These are phyloP conservation scores for Tetrahymena elliotti DNA, from an alignment of 73 alveolate species.

Conservation along the genomic window DNA sequence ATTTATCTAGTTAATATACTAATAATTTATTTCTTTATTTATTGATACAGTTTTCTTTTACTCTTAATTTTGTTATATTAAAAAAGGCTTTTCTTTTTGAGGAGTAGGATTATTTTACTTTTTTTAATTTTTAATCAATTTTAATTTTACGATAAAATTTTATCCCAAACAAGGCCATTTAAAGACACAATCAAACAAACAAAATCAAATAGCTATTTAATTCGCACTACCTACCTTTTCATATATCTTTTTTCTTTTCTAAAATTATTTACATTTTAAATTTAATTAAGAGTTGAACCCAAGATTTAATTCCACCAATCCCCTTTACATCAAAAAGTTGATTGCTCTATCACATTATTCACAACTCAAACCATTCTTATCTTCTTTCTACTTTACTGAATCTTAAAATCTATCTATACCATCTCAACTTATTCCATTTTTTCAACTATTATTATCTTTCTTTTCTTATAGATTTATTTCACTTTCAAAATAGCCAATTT, in stretches of 20 bases:
- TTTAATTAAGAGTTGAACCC: neutral
- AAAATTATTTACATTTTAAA: no score
- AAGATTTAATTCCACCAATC: neutral
- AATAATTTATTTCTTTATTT: neutral
- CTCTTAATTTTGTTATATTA: neutral
- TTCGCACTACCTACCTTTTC: neutral
- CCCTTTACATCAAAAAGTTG: neutral
- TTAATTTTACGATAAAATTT: neutral
- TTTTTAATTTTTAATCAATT: neutral
- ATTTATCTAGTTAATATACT: neutral
- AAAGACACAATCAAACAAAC: neutral
- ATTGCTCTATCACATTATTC: neutral
- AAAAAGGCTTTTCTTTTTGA: neutral
- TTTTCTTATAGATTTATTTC: no score
- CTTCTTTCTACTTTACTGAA: neutral
- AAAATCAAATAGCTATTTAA: neutral
- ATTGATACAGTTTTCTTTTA: neutral
- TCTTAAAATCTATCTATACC: neutral
- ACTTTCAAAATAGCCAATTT: no score
- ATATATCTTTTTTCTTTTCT: neutral
- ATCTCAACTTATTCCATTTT: no score
- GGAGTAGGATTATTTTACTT: neutral
- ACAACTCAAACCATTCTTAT: neutral
- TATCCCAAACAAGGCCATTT: neutral
- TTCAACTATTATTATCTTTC: no score